Evolutionary conservation across 257 asterid species (phyloP).

Genomic region (Coffea canephora): DNA sequence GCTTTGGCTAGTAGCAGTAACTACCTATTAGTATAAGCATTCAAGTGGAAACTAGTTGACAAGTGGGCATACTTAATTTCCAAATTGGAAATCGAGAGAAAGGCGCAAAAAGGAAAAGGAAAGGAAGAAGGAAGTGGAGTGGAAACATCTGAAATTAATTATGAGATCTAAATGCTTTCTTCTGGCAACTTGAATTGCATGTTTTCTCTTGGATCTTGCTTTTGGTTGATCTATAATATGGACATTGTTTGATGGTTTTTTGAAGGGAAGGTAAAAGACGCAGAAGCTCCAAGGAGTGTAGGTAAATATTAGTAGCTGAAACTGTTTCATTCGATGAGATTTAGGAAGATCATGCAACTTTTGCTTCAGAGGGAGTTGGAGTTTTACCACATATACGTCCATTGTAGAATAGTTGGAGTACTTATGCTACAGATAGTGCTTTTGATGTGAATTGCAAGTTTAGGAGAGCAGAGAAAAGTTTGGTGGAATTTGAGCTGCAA

Average conservation of each 20-base stretch:
- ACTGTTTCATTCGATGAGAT: not conserved
- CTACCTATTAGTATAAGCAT: not conserved
- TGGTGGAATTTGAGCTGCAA: not conserved
- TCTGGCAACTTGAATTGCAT: too few species aligned
- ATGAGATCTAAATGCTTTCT: too few species aligned
- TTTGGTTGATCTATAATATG: not conserved
- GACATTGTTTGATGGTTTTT: too few species aligned
- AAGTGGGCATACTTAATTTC: slow-evolving; percentile 6
- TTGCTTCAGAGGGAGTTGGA: not conserved
- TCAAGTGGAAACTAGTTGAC: slow-evolving; percentile 4
- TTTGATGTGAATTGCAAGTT: not conserved
- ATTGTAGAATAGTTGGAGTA: not conserved
- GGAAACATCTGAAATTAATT: too few species aligned
- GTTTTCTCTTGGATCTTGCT: not conserved
- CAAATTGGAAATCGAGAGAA: not conserved
- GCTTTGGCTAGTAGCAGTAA: slow-evolving; percentile 4
- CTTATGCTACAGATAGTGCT: not conserved
- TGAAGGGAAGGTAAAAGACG: not conserved
- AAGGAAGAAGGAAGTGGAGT: not conserved
- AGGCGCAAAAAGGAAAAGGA: not conserved
- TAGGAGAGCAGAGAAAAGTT: not conserved
- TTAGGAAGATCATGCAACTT: not conserved
- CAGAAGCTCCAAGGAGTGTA: not conserved
- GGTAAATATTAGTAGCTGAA: not conserved
- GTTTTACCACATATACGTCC: not conserved